Conservation (phyloP, 495 filamentous ascomycete genomes). For the Penicillium argentinense region DNA sequence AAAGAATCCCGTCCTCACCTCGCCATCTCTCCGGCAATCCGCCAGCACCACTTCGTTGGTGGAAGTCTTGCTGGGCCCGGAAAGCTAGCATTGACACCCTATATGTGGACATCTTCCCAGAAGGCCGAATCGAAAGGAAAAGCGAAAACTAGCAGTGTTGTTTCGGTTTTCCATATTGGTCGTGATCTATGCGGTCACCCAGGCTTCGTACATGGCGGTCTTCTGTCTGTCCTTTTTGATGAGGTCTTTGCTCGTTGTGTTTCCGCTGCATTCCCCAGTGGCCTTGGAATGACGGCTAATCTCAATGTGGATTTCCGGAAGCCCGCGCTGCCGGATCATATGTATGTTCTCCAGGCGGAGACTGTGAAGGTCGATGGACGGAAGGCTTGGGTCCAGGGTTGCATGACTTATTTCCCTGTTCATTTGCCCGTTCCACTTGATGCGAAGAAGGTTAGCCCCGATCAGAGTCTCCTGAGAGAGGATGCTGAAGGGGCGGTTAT, state of each 20-base stretch:
- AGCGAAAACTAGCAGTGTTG: constrained; percentile 26
- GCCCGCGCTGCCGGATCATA: constrained; percentile 57
- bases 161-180: constrained; percentile 41
- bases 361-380: constrained; percentile 40
- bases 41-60: constrained; percentile 39
- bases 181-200: constrained; percentile 39
- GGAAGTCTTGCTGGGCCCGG: constrained; percentile 62
- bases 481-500: constrained; percentile 57
- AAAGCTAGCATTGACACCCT: constrained; percentile 74
- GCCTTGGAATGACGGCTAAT: constrained; percentile 60
- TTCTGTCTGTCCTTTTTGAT: constrained; percentile 40
- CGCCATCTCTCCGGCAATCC: constrained; percentile 28
- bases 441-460: neutral
- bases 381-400: constrained; percentile 44
- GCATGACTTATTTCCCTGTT: constrained; percentile 31
- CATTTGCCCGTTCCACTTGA: constrained; percentile 8
- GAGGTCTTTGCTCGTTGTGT: constrained; percentile 45
- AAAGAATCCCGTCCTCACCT: constrained; percentile 69
- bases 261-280: constrained; percentile 37
- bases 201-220: constrained; percentile 42
- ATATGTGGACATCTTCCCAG: constrained; percentile 55
- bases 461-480: constrained; percentile 22
- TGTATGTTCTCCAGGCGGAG: constrained; percentile 62
- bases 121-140: constrained; percentile 10
- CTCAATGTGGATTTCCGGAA: constrained; percentile 63